phyloP scores from a whole-genome alignment of 1,139 yeast genomes.

The Candida buenavistaensis region DNA sequence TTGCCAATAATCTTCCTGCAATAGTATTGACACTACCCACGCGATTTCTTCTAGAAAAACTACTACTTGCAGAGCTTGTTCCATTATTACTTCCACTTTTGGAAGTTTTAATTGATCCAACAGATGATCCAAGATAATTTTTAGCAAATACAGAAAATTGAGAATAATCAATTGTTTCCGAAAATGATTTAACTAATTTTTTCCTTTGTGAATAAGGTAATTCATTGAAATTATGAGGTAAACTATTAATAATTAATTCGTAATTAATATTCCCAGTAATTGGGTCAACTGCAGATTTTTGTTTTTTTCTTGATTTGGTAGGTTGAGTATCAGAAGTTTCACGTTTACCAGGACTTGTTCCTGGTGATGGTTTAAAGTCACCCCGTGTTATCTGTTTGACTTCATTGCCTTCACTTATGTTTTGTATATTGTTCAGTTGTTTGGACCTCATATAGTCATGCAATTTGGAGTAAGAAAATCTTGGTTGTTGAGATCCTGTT shows the following conservation, averaged over 20 bases:
- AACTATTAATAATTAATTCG: slow-evolving; percentile 38
- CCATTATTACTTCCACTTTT: slow-evolving; percentile 14
- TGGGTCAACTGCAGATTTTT: slow-evolving; percentile 23
- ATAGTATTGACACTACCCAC: slow-evolving; percentile 38
- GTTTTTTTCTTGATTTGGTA: slow-evolving; percentile 16
- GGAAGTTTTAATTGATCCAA: slow-evolving; percentile 22
- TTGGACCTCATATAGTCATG: slow-evolving; percentile 30
- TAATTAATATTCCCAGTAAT: slow-evolving; percentile 34
- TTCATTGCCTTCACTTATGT: slow-evolving; percentile 5
- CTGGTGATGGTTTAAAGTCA: slow-evolving; percentile 3
- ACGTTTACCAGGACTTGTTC: slow-evolving; percentile 7
- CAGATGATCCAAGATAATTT: slow-evolving; percentile 23
- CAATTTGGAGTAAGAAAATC: slow-evolving; percentile 26
- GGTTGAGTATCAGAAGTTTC: slow-evolving; percentile 8
- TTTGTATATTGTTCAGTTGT: slow-evolving; percentile 7
- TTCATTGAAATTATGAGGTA: slow-evolving; percentile 62
- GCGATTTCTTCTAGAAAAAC: slow-evolving; percentile 31
- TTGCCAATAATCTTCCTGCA: slow-evolving; percentile 44
- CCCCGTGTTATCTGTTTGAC: slow-evolving; percentile 4
- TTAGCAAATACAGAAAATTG: slow-evolving; percentile 47
- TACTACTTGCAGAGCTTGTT: slow-evolving; percentile 25
- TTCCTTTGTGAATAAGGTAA: slow-evolving; percentile 72
- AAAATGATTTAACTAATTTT: slow-evolving; percentile 52
- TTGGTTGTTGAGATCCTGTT: slow-evolving; percentile 11
- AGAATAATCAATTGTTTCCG: slow-evolving; percentile 55